Conservation (phyloP, 371 early-diverging fungal genomes). For the Haplosporangium sp. region DNA sequence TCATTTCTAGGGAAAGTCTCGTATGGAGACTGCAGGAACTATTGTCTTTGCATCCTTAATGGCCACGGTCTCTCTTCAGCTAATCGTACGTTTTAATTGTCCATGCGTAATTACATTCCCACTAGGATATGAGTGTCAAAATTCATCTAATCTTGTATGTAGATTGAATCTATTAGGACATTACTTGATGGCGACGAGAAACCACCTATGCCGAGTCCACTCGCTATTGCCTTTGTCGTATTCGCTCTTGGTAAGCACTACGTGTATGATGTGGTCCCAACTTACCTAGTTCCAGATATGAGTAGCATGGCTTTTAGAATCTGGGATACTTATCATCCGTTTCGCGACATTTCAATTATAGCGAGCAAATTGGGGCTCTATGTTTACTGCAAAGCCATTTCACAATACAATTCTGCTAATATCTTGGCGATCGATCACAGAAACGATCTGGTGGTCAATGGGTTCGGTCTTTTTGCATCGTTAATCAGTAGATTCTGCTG, state of each 20-base stretch:
- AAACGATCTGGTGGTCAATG: conserved; percentile 90
- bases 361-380: conserved; percentile 77
- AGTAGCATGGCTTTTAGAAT: too few species aligned
- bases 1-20: conserved; percentile 75
- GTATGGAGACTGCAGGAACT: conserved; percentile 93
- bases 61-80: conserved; percentile 90
- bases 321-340: neutral
- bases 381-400: conserved; percentile 82
- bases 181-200: conserved; percentile 56
- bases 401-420: conserved; percentile 78
- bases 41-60: conserved; percentile 93
- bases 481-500: conserved; percentile 76
- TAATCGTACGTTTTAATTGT: conserved; percentile 68
- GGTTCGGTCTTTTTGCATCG: conserved; percentile 81
- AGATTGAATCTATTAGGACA: conserved; percentile 74
- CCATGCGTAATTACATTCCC: too few species aligned
- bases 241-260: conserved; percentile 72
- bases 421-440: conserved; percentile 91
- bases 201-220: conserved; percentile 64
- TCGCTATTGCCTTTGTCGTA: conserved; percentile 76
- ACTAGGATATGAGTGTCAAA: too few species aligned
- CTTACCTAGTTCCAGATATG: too few species aligned
- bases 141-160: neutral
- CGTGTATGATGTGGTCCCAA: neutral
- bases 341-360: conserved; percentile 24